Evolutionary conservation across 1,284 basidiomycete species (phyloP).

Genomic region (Somion occarium): DNA sequence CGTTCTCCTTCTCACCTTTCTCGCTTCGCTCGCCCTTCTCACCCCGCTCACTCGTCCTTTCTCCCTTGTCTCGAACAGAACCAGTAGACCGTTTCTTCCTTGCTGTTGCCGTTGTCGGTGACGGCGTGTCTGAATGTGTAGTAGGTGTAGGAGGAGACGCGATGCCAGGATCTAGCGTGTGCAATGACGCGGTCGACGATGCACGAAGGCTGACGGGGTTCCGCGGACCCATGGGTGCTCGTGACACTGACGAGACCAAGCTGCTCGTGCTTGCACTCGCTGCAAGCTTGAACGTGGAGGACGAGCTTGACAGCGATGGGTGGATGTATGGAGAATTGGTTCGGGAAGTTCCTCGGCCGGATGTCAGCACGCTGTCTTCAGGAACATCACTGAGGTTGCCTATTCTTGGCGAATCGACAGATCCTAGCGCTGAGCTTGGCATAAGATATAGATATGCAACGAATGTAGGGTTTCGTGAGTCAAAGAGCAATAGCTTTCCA

Average conservation of each 20-base stretch:
- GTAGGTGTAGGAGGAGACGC: slow-evolving; percentile 1
- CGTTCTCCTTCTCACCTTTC: slow-evolving; percentile 13
- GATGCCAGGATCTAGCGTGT: slow-evolving; percentile 2
- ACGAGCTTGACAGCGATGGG: slow-evolving; percentile 24
- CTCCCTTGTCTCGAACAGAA: neutral
- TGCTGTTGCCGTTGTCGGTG: neutral
- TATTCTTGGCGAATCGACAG: slow-evolving; percentile 20
- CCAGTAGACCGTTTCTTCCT: neutral
- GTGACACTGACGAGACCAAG: slow-evolving; percentile 16
- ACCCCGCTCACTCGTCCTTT: slow-evolving; percentile 8
- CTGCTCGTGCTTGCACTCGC: slow-evolving; percentile 24
- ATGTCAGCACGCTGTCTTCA: slow-evolving; percentile 31
- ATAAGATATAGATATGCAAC: neutral
- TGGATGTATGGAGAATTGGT: slow-evolving; percentile 28
- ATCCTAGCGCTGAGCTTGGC: slow-evolving; percentile 1
- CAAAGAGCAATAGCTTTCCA: too few species aligned
- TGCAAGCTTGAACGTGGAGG: slow-evolving; percentile 24
- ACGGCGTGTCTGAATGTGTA: slow-evolving; percentile 8
- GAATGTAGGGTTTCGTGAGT: too few species aligned
- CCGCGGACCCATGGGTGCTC: slow-evolving; percentile 14
- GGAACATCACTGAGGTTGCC: slow-evolving; percentile 36
- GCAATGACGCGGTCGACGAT: slow-evolving; percentile 18
- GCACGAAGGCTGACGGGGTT: slow-evolving; percentile 17
- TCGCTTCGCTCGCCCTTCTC: slow-evolving; percentile 6
- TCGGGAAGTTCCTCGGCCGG: slow-evolving; percentile 17